Evolutionary conservation across 129 eudicot genomes (phyloP).

Genomic region (Escallonia herrerae): DNA sequence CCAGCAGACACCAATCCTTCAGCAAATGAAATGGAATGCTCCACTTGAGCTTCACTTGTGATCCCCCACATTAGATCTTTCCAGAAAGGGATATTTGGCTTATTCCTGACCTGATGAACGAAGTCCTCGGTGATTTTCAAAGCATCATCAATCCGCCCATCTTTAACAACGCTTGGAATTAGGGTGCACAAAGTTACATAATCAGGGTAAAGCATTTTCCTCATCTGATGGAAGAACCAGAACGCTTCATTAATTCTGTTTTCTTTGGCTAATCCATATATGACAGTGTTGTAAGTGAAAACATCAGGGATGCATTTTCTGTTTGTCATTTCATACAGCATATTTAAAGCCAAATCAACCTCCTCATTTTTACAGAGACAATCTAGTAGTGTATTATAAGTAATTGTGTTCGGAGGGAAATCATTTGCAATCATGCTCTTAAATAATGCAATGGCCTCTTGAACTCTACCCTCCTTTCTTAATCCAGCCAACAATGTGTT

Average conservation of each 20-base stretch:
- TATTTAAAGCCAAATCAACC: slow-evolving; percentile 69
- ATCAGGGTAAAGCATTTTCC: slow-evolving; percentile 61
- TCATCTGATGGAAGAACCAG: slow-evolving; percentile 88
- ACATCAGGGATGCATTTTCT: slow-evolving; percentile 66
- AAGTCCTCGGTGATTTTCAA: slow-evolving; percentile 46
- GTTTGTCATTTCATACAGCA: slow-evolving; percentile 55
- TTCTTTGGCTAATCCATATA: slow-evolving; percentile 65
- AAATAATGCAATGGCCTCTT: slow-evolving; percentile 53
- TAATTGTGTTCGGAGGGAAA: slow-evolving; percentile 68
- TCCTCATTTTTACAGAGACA: slow-evolving; percentile 81
- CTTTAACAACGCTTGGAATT: slow-evolving; percentile 70
- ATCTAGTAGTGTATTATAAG: slow-evolving; percentile 77
- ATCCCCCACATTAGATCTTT: slow-evolving; percentile 61
- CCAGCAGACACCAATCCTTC: slow-evolving; percentile 44
- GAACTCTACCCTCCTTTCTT: slow-evolving; percentile 72
- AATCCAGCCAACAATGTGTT: slow-evolving; percentile 88
- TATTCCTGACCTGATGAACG: slow-evolving; percentile 17
- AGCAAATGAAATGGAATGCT: slow-evolving; percentile 40
- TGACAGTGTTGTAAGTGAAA: slow-evolving; percentile 78
- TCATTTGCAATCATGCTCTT: slow-evolving; percentile 56
- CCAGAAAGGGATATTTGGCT: slow-evolving; percentile 48
- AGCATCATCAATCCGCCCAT: slow-evolving; percentile 67
- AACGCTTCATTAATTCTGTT: slow-evolving; percentile 67
- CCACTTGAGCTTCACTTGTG: slow-evolving; percentile 41
- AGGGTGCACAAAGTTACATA: slow-evolving; percentile 65